Evolutionary conservation across 352 stramenopile species (phyloP).

Genomic region (Phytopythium boreale): DNA sequence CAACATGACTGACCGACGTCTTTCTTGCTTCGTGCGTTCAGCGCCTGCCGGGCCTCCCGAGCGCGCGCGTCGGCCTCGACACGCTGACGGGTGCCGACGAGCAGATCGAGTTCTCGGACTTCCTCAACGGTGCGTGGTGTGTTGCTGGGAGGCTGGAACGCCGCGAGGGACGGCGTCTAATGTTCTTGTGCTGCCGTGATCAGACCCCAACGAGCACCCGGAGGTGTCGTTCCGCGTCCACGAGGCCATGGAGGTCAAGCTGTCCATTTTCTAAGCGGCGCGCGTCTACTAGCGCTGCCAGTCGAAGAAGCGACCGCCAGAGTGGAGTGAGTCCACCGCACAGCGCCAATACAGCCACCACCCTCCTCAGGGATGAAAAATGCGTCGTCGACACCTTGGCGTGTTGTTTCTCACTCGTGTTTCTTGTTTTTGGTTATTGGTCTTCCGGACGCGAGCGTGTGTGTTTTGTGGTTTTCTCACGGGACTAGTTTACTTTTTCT

Average conservation of each 20-base stretch:
- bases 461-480: slow-evolving; percentile 1
- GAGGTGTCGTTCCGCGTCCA: slow-evolving; percentile 82
- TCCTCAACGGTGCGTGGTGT: slow-evolving; percentile 61
- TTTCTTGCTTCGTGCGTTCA: slow-evolving; percentile 8
- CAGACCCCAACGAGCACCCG: slow-evolving; percentile 77
- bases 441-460: background rate
- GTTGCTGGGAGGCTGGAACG: too few relatives aligned
- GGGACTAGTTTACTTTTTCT: slow-evolving; percentile 27
- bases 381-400: too few relatives aligned
- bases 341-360: background rate
- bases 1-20: background rate
- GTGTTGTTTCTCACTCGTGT: background rate
- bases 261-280: slow-evolving; percentile 79
- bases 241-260: slow-evolving; percentile 88
- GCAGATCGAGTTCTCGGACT: slow-evolving; percentile 77
- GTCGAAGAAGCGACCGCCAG: background rate
- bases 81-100: slow-evolving; percentile 79
- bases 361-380: too few relatives aligned
- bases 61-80: slow-evolving; percentile 70
- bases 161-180: too few relatives aligned
- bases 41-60: slow-evolving; percentile 81
- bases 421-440: background rate
- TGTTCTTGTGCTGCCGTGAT: too few relatives aligned
- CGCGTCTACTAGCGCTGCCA: background rate
- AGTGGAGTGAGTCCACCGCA: background rate